A percentile compares a stretch with the other conserved stretches of the same genome.
These are phyloP conservation scores for Monosporascus sp. DNA, from an alignment of 2,329 filamentous ascomycete genomes.

Conservation along the genomic window DNA sequence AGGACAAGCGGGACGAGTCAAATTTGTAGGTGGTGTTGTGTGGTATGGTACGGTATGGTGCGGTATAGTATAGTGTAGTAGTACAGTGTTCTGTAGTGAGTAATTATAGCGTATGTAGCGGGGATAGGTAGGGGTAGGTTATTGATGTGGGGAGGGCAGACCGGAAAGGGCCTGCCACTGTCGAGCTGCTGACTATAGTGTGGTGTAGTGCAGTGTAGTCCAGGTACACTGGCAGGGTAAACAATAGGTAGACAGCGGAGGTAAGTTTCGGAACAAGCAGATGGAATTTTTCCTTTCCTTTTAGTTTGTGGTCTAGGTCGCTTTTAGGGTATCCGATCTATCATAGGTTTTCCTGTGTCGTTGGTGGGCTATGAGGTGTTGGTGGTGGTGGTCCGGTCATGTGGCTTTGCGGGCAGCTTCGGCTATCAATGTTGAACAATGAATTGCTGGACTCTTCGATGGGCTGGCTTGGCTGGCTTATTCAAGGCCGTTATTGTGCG, in stretches of 20 bases:
- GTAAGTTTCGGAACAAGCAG: too few relatives aligned
- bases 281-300: too few relatives aligned
- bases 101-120: neutral
- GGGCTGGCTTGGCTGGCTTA: neutral
- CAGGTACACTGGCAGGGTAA: too few relatives aligned
- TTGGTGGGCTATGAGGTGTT: neutral
- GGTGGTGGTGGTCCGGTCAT: neutral
- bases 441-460: neutral
- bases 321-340: too few relatives aligned
- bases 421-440: neutral
- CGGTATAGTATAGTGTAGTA: too few relatives aligned
- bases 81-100: neutral
- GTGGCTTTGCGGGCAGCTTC: neutral
- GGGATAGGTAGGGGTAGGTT: neutral
- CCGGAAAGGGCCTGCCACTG: neutral
- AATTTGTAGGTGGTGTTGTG: neutral
- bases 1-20: neutral
- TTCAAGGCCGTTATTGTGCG: too few relatives aligned
- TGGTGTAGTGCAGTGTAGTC: neutral
- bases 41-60: too few relatives aligned
- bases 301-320: too few relatives aligned
- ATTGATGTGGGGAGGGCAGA: neutral
- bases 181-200: neutral
- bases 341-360: neutral
- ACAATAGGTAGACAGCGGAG: too few relatives aligned